Evolutionary conservation across 805 yeast genomes (phyloP), one percentile per base, ranked within the genome.

Genomic region (Ogataea saltuana): DNA sequence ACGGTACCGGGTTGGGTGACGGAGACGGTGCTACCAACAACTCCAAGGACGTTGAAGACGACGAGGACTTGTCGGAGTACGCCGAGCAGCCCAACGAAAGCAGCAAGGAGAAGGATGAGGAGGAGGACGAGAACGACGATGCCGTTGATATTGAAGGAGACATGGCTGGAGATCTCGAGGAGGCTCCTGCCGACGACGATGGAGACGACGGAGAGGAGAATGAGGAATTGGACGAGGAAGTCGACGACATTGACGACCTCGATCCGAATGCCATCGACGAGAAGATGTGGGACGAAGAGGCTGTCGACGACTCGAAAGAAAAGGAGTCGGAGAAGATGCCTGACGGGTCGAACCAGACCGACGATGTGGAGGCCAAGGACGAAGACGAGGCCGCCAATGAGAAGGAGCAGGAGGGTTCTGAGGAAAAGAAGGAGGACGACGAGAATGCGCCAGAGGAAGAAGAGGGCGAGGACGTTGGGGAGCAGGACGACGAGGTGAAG

Each of bases 211-310:
- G 72, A 1, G 68, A 64, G 4, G 72, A 69, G 1, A 71, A 71
- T 1, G 75, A 75, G 34, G 95, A 87, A 2, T 58, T 87, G 42
- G 97, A 90, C 58, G 97, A 90, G 51, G 91, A 89, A 59, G 75
- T 89, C 31, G 97, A 91, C 51, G 87, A 90, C 56, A 67, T 91
- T 23, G 95, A 87, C 61, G 95, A 88, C 44, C 71, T 85, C 50
- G 98, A 90, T 71, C 96, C 96, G 2, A 88, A 89, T 65, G 96
- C 96, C 3, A 80, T 91, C 38, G 98, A 91, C 61, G 97, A 91
- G 53, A 91, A 88, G 67, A 88, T 88, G 96, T 91, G 98, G 96
- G 93, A 91, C 58, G 97, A 90, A 57, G 89, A 91, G 60, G 86
- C 84, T 10, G 75, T 81, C 44, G 88, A 83, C 12, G 78, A 78